phyloP scores from a whole-genome alignment of 176 grass and related monocot species.

The Aegilops longissima region DNA sequence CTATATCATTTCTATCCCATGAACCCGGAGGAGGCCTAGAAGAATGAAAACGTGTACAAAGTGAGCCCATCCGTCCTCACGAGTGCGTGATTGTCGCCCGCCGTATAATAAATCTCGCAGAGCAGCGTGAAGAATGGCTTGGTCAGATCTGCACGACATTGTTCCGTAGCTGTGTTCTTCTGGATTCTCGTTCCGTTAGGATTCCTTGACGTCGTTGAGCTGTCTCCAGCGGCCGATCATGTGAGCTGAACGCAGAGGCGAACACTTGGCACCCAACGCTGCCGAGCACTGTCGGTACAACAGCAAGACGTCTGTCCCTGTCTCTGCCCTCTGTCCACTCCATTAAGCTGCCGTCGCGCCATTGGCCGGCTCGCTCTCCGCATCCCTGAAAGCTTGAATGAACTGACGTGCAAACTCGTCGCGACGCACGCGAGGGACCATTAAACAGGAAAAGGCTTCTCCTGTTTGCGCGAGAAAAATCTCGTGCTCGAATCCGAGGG shows the following conservation, averaged over 20 bases:
- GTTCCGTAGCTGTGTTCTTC: not conserved
- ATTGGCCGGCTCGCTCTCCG: not conserved
- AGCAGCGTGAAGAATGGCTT: not conserved
- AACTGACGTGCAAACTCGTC: not conserved
- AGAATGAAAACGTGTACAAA: not conserved
- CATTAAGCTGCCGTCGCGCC: not conserved
- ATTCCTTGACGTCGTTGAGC: not conserved
- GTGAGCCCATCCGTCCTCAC: not conserved
- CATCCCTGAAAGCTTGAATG: conserved; percentile 17
- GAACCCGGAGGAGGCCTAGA: too few species aligned
- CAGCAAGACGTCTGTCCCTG: not conserved
- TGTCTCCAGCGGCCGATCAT: not conserved
- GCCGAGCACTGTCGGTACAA: not conserved
- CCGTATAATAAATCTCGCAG: not conserved
- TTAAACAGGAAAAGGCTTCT: not conserved
- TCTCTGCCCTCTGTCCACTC: not conserved
- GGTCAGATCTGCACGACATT: not conserved
- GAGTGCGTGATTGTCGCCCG: not conserved
- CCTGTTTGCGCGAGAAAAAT: conserved; percentile 10
- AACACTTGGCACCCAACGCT: conserved; percentile 21
- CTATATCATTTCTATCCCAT: too few species aligned
- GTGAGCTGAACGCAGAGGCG: conserved; percentile 6
- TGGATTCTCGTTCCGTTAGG: not conserved
- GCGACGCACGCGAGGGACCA: not conserved
- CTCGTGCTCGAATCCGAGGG: conserved; percentile 33